Conservation (phyloP, 176 grass and related monocot genomes). For the Musa itinerans region DNA sequence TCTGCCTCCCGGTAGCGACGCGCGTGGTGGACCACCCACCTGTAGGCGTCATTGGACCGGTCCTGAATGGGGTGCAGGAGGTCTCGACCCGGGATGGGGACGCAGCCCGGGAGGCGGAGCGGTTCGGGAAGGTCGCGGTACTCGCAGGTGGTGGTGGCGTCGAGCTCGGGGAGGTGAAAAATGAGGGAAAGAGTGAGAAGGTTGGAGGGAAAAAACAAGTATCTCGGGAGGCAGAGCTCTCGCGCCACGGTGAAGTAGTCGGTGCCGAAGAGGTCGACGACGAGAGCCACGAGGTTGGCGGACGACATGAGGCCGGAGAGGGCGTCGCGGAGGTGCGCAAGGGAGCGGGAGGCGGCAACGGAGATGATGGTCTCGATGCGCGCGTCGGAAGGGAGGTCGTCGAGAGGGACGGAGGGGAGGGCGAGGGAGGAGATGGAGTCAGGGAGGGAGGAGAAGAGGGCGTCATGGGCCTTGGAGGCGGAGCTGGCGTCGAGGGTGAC, state of each 20-base stretch:
- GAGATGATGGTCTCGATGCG: conserved; percentile 46
- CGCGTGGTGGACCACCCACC: conserved; percentile 40
- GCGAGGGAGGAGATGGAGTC: conserved; percentile 18
- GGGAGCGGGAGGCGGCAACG: conserved; percentile 7
- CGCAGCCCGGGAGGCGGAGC: conserved; percentile 52
- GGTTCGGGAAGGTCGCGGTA: conserved; percentile 36
- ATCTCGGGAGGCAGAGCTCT: conserved; percentile 25
- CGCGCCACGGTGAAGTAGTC: conserved; percentile 18
- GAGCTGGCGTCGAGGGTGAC: conserved; percentile 33
- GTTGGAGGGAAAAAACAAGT: conserved; percentile 57
- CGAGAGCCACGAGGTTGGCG: conserved; percentile 31
- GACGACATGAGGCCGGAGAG: not conserved
- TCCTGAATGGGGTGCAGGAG: conserved; percentile 30
- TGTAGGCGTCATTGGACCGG: conserved; percentile 30
- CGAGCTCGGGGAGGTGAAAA: conserved; percentile 51
- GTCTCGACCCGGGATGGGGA: conserved; percentile 39
- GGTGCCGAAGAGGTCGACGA: conserved; percentile 39
- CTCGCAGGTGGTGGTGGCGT: conserved; percentile 30
- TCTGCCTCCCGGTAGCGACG: conserved; percentile 10
- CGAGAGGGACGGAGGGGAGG: conserved; percentile 10
- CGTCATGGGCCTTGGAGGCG: conserved; percentile 27
- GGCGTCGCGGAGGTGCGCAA: not conserved
- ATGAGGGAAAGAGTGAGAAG: conserved; percentile 48
- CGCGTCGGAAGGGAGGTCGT: conserved; percentile 28
- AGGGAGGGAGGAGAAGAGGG: conserved; percentile 21